These are phyloP conservation scores for Russula ochroleuca DNA, from an alignment of 768 basidiomycete species.

Conservation along the genomic window DNA sequence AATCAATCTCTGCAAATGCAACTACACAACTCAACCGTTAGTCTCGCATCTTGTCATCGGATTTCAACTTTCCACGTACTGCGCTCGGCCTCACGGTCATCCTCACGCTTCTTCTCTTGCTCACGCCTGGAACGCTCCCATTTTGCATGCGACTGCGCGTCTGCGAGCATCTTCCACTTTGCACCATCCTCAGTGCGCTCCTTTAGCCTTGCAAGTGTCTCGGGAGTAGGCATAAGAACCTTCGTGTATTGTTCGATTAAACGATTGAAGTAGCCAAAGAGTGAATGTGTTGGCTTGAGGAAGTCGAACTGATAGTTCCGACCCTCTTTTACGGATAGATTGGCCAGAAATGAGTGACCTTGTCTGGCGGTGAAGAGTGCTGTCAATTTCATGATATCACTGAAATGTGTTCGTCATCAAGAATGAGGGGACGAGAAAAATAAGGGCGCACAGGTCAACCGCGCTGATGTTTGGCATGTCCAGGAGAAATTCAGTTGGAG, in stretches of 20 bases:
- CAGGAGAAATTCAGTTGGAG: conserved; percentile 74
- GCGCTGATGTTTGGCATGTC: conserved; percentile 83
- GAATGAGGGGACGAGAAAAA: neutral
- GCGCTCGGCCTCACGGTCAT: conserved; percentile 89
- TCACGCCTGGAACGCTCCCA: conserved; percentile 86
- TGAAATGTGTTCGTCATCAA: conserved; percentile 33
- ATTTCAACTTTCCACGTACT: conserved; percentile 46
- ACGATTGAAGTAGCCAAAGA: conserved; percentile 95
- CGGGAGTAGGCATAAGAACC: conserved; percentile 78
- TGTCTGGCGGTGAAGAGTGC: conserved; percentile 93
- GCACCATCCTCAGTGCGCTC: conserved; percentile 59
- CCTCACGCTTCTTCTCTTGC: conserved; percentile 78
- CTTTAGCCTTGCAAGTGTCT: conserved; percentile 64
- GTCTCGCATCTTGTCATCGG: conserved; percentile 11
- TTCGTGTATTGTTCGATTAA: conserved; percentile 95
- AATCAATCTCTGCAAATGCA: conserved; percentile 97
- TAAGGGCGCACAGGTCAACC: conserved; percentile 77
- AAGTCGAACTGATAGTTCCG: conserved; percentile 99
- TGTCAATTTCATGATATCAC: conserved; percentile 94
- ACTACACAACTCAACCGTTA: conserved; percentile 39
- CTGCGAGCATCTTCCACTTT: conserved; percentile 74
- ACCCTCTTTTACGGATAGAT: conserved; percentile 83
- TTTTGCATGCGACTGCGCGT: conserved; percentile 72
- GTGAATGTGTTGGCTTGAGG: conserved; percentile 89
- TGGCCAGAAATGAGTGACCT: conserved; percentile 79